Conservation (phyloP, 2,329 filamentous ascomycete species). For the Alternaria postmessia region DNA sequence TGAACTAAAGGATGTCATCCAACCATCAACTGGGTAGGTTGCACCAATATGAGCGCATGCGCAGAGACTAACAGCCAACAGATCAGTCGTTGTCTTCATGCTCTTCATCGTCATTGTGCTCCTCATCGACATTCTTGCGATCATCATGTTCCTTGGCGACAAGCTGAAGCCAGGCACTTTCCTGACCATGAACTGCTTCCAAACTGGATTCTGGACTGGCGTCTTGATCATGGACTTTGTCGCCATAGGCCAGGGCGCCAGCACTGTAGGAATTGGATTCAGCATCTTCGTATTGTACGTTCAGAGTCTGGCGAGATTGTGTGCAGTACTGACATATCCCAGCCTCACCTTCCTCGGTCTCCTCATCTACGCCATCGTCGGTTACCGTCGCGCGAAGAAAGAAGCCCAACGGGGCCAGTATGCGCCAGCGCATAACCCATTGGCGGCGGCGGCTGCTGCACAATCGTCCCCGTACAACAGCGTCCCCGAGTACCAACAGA, state of each 20-base stretch:
- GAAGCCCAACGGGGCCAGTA: constrained; percentile 45
- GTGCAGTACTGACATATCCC: constrained; percentile 12
- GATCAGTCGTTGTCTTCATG: constrained; percentile 43
- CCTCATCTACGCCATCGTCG: constrained; percentile 52
- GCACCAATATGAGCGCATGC: background rate
- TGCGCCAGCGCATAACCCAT: constrained; percentile 43
- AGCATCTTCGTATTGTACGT: constrained; percentile 48
- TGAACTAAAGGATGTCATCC: constrained; percentile 24
- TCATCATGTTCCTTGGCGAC: constrained; percentile 46
- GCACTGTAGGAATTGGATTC: constrained; percentile 34
- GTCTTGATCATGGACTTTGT: constrained; percentile 45
- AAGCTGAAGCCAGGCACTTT: constrained; percentile 44
- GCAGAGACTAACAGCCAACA: constrained; percentile 30
- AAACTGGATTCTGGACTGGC: constrained; percentile 47
- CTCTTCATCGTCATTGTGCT: constrained; percentile 44
- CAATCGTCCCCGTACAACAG: constrained; percentile 27
- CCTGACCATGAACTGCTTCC: constrained; percentile 47
- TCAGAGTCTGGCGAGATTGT: background rate
- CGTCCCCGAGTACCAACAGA: constrained; percentile 31
- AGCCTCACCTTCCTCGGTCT: constrained; percentile 50
- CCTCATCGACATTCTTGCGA: constrained; percentile 46
- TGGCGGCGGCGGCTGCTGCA: constrained; percentile 18
- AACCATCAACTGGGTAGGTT: constrained; percentile 36
- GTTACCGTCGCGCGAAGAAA: constrained; percentile 48
- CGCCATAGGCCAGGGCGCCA: constrained; percentile 31